Base-by-base conservation (phyloP, 2,329 filamentous ascomycete species). In the Alternaria gansuensis region DNA sequence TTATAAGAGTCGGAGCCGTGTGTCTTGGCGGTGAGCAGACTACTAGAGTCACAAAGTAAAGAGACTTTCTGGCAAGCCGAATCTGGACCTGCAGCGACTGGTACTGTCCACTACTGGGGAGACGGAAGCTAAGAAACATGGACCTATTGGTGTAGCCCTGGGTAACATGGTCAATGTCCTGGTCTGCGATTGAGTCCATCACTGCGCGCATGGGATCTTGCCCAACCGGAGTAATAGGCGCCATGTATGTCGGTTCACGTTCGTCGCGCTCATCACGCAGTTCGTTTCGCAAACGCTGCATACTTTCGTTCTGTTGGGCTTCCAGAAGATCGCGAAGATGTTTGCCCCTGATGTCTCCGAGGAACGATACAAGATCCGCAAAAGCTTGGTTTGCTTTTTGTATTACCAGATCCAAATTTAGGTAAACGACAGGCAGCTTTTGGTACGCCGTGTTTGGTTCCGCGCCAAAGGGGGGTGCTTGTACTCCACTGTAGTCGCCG, bases 201-300 rank as follows among this genome's bases (percentile, higher is more conserved):
- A 81, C 73, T 5, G 67, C 56, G 21, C 75, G 74, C 45, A 83
- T 69, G 10, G 79, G 78, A 63, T 82, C 80, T 37, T 81, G 75
- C 33, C 76, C 75, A 4, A 79, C 68, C 10, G 75, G 74, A 14
- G 77, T 78, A 24, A 84, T 84, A 5, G 82, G 81, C 24, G 83
- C 78, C 70, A 84, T 79, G 62, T 82, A 83, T 28, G 81, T 71
- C 13, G 82, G 82, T 54, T 84, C 82, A 36, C 80, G 77, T 29
- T 75, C 72, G 39, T 82, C 80, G 48, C 80, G 71, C 62, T 84
- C 83, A 36, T 80, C 77, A 36, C 81, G 75, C 48, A 85, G 69
- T 14, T 78, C 75, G 48, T 76, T 79, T 39, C 80, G 78, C 33
- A 84, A 72, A 13, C 75, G 71, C 44, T 79, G 77, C 61, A 84